Evolutionary conservation across 2,329 filamentous ascomycete genomes (phyloP), one percentile per base, ranked within the genome.

Genomic region (Plenodomus tracheiphilus): DNA sequence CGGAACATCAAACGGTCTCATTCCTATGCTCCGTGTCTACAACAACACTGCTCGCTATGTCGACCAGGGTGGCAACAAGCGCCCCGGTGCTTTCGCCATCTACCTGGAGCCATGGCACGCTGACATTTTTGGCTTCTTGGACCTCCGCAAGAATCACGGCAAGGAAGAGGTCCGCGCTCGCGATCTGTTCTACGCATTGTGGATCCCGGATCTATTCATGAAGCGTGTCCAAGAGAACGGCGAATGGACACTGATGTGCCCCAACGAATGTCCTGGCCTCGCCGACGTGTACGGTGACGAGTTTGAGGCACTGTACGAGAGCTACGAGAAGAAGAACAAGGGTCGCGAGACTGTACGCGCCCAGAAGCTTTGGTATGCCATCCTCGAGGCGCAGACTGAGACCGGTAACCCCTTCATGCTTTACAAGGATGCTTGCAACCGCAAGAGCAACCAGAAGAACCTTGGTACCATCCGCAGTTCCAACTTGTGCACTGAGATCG

Each of bases 371-470:
- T 99, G 94, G 94, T 97, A 97, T 73, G 91, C 93, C 61, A 96
- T 99, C 59, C 84, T 99, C 40, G 94, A 99, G 79, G 90, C 94
- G 41, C 94, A 99, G 80, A 97, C 93, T 28, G 94, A 99, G 85
- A 99, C 94, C 39, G 94, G 94, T 64, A 97, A 96, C 77, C 94
- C 94, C 41, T 99, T 96, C 79, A 99, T 99, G 91, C 86, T 97
- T 52, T 99, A 99, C 86, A 99, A 99, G 83, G 94, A 99, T 77
- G 84, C 87, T 69, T 93, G 89, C 85, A 99, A 99, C 85, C 86
- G 86, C 74, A 99, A 99, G 88, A 97, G 92, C 82, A 99, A 99
- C 84, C 94, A 99, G 81, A 97, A 99, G 87, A 99, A 99, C 78
- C 83, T 99, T 25, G 94, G 94, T 60, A 97, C 92, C 55, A 99